Evolutionary conservation across 2,329 filamentous ascomycete species (phyloP), one percentile per base, ranked within the genome.

Genomic region (Nigrospora oryzae): DNA sequence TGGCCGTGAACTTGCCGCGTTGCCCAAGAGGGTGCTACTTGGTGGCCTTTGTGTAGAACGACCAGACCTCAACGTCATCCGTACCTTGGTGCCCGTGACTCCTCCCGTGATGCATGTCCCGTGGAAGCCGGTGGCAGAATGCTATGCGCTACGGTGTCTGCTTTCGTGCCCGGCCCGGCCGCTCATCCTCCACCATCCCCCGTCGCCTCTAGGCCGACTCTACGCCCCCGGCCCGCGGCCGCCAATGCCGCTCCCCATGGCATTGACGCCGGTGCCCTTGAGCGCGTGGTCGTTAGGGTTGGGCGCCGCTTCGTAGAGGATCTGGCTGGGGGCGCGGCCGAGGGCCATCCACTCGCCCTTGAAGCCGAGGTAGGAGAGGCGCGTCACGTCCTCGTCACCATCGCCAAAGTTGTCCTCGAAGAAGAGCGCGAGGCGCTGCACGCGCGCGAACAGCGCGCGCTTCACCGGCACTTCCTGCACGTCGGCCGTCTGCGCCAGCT

Each of bases 271-370:
- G 40, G 72, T 72, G 8, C 79, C 79, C 67, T 79, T 81, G 17
- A 84, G 19, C 66, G 76, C 79, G 67, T 98, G 93, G 67, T 98
- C 93, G 39, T 70, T 79, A 12, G 91, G 93, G 63, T 96, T 95
- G 33, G 93, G 85, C 23, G 91, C 91, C 15, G 89, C 86, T 74
- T 98, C 93, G 64, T 97, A 98, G 49, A 95, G 58, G 55, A 97
- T 91, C 54, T 85, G 89, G 7, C 85, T 71, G 1, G 93, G 89
- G 60, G 91, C 88, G 45, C 84, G 75, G 39, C 84, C 93, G 58
- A 95, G 66, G 61, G 83, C 81, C 78, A 93, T 93, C 75, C 89
- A 97, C 66, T 95, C 88, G 19, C 93, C 93, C 67, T 88, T 90
- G 71, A 98, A 97, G 1, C 87, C 93, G 46, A 97, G 51, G 66